Percentiles rank a stretch among this genome's conserved stretches.
Conservation (phyloP, 805 yeast genomes). For the Kodamaea restingae region DNA sequence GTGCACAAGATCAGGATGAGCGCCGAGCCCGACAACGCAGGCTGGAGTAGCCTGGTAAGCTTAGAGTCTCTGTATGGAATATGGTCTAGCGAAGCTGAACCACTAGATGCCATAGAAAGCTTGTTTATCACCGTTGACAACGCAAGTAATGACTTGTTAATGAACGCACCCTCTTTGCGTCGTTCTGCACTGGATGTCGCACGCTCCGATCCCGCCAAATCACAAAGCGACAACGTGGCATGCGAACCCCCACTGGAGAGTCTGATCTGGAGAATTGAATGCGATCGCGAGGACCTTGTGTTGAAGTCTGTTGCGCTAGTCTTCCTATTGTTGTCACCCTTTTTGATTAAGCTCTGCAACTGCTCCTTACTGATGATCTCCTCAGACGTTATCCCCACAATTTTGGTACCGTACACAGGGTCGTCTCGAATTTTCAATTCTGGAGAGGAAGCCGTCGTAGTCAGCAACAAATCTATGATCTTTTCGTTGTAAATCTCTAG, state of each 20-base stretch:
- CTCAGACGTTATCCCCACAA: conserved; percentile 68
- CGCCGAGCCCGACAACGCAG: conserved; percentile 85
- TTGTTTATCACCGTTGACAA: conserved; percentile 90
- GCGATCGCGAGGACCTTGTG: conserved; percentile 83
- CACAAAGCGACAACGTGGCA: conserved; percentile 80
- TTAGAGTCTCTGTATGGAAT: conserved; percentile 93
- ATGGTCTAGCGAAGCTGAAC: conserved; percentile 45
- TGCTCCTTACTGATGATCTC: conserved; percentile 55
- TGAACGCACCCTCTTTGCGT: conserved; percentile 89
- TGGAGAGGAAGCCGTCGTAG: conserved; percentile 17
- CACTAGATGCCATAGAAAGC: conserved; percentile 41
- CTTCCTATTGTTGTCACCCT: conserved; percentile 71
- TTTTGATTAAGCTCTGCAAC: conserved; percentile 52
- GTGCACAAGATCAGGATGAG: conserved; percentile 85
- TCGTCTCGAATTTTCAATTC: conserved; percentile 82
- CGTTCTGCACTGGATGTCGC: conserved; percentile 67
- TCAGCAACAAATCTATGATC: conserved; percentile 67
- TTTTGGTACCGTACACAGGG: conserved; percentile 63
- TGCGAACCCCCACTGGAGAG: conserved; percentile 37
- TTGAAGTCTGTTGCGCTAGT: conserved; percentile 91
- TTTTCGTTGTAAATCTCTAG: conserved; percentile 86
- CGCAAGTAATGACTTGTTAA: conserved; percentile 86
- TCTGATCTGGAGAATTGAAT: conserved; percentile 76
- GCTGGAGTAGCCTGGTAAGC: conserved; percentile 83
- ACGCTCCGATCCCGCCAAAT: conserved; percentile 94